phyloP scores from a whole-genome alignment of 192 early-diverging fungal species.

The Obelidium mucronatum region DNA sequence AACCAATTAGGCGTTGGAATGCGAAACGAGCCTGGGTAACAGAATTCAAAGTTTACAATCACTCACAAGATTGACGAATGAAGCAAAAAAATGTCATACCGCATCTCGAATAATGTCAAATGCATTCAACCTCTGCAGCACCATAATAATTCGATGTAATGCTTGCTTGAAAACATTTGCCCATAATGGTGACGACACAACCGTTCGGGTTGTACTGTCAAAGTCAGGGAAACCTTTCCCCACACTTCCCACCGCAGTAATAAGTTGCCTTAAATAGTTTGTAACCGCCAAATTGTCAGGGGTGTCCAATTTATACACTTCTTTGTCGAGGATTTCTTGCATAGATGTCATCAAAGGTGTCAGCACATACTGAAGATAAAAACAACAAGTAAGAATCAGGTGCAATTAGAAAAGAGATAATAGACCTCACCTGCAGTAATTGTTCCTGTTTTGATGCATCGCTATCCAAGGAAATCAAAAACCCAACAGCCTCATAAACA shows the following conservation, averaged over 20 bases:
- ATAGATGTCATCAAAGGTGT: slow-evolving; percentile 80
- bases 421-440: slow-evolving; percentile 47
- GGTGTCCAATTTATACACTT: slow-evolving; percentile 65
- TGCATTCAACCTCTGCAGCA: slow-evolving; percentile 36
- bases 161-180: slow-evolving; percentile 80
- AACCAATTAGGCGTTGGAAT: slow-evolving; percentile 88
- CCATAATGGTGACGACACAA: slow-evolving; percentile 58
- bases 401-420: not conserved
- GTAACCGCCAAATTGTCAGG: slow-evolving; percentile 73
- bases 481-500: slow-evolving; percentile 92
- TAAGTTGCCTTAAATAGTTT: slow-evolving; percentile 80
- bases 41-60: not conserved
- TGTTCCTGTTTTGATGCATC: slow-evolving; percentile 77
- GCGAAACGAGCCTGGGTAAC: slow-evolving; percentile 55
- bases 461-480: slow-evolving; percentile 82
- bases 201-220: slow-evolving; percentile 27
- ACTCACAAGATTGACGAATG: slow-evolving; percentile 81
- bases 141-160: slow-evolving; percentile 65
- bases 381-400: not conserved
- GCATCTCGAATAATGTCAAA: slow-evolving; percentile 54
- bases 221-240: slow-evolving; percentile 80
- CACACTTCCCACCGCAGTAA: slow-evolving; percentile 84
- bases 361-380: slow-evolving; percentile 69
- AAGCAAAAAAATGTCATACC: slow-evolving; percentile 77
- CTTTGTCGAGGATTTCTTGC: slow-evolving; percentile 74